Base-by-base conservation (phyloP, 768 basidiomycete genomes). In the Melanogaster broomeanus region DNA sequence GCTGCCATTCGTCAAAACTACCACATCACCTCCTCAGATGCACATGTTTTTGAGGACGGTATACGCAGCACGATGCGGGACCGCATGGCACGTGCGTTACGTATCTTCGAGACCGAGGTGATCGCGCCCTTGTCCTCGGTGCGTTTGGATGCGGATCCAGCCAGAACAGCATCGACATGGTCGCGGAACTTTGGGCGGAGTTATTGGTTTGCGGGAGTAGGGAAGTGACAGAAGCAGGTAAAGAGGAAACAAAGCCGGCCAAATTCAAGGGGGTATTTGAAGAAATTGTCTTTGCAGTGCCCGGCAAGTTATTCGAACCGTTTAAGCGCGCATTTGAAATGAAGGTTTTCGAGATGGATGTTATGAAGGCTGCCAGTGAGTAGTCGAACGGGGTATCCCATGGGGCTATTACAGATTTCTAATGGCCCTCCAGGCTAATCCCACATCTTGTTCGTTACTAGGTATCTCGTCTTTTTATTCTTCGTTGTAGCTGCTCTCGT, bases 111-210 rank as follows among this genome's bases (percentile, higher is more conserved):
- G 59, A 64, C 21, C 62, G 65, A 15, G 74, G 76, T 24, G 63
- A 76, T 55, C 66, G 62, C 15, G 62, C 63, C 0, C 57, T 79
- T 27, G 65, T 79, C 10, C 66, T 79, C 3, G 78, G 77, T 45
- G 73, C 71, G 15, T 79, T 78, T 48, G 77, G 77, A 16, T 77
- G 75, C 44, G 74, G 75, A 19, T 72, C 67, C 15, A 72, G 66
- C 57, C 62, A 71, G 58, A 79, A 79, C 56, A 66, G 49, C 10
- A 68, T 76, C 30, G 72, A 71, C 44, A 69, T 66, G 60, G 66
- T 79, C 24, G 76, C 74, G 16, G 61, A 66, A 42, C 68, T 77
- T 24, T 78, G 77, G 77, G 76, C 77, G 13, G 75, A 77, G 61
- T 56, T 79, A 13, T 61, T 79, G 16, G 68, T 70, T 6, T 74